Percentiles rank a stretch among this genome's conserved stretches.
These are phyloP conservation scores for Melastoma candidum DNA, from an alignment of 441 rosid species.

Conservation along the genomic window DNA sequence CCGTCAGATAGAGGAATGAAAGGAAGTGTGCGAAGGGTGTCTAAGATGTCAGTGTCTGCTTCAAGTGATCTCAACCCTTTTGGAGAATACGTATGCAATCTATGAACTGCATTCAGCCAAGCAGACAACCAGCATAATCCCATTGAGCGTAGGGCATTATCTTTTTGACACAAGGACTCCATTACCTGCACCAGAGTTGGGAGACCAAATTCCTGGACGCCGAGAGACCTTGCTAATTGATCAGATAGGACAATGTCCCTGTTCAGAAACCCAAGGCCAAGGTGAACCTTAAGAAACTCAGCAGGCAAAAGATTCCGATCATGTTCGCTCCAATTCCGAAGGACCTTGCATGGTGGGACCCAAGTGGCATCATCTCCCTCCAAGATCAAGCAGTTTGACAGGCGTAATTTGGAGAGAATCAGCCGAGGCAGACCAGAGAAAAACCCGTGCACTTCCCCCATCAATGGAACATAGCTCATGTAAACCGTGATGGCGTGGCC, in stretches of 20 bases:
- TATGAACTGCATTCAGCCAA: conserved; percentile 51
- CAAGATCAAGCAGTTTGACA: conserved; percentile 66
- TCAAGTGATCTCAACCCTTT: conserved; percentile 26
- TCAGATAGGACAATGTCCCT: conserved; percentile 71
- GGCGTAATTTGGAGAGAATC: conserved; percentile 57
- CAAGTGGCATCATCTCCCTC: conserved; percentile 66
- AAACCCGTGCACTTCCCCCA: conserved; percentile 95
- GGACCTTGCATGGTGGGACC: conserved; percentile 91
- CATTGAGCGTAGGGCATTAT: conserved; percentile 52
- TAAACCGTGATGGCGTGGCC: conserved; percentile 76
- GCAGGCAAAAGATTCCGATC: conserved; percentile 50
- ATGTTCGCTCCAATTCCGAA: conserved; percentile 80
- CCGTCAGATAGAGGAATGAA: conserved; percentile 89
- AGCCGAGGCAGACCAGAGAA: conserved; percentile 75
- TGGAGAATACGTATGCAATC: conserved; percentile 36
- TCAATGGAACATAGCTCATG: conserved; percentile 88
- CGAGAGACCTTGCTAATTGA: conserved; percentile 71
- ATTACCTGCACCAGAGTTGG: conserved; percentile 59
- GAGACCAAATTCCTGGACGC: conserved; percentile 75
- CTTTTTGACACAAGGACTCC: conserved; percentile 41
- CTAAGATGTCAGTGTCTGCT: conserved; percentile 31
- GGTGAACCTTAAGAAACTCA: conserved; percentile 63
- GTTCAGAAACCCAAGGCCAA: conserved; percentile 80
- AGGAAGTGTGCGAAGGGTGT: conserved; percentile 44
- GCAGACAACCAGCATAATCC: conserved; percentile 70